A percentile compares a stretch with the other conserved stretches of the same genome.
These are phyloP conservation scores for Trichomonas vaginalis DNA, from an alignment of 208 protist species.

Conservation along the genomic window DNA sequence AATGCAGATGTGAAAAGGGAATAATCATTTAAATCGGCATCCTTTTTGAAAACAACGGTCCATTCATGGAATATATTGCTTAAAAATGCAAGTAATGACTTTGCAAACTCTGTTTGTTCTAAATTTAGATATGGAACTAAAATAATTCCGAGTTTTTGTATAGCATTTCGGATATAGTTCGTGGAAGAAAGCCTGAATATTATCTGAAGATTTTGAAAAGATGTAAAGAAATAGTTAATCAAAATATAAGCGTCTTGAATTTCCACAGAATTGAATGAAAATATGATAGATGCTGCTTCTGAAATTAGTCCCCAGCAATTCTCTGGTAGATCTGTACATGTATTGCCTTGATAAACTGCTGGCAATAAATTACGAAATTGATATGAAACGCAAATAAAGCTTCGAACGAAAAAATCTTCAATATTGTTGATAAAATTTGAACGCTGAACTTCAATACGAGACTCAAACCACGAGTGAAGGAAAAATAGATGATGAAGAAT, in stretches of 20 bases:
- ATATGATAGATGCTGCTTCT: neutral
- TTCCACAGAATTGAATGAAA: neutral
- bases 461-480: neutral
- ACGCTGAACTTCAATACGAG: neutral
- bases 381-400: neutral
- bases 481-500: neutral
- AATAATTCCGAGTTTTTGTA: neutral
- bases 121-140: neutral
- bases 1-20: neutral
- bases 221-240: neutral
- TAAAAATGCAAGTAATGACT: neutral
- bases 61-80: neutral
- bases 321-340: neutral
- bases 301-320: neutral
- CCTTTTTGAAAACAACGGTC: neutral
- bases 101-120: neutral
- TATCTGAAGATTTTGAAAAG: neutral
- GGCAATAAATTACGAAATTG: neutral
- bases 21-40: neutral
- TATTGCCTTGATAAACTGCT: neutral
- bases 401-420: neutral
- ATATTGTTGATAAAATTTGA: neutral
- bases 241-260: neutral
- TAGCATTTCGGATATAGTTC: neutral
- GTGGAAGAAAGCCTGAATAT: neutral